Conservation (phyloP, 345 rosid species). For the Dovyalis caffra region DNA sequence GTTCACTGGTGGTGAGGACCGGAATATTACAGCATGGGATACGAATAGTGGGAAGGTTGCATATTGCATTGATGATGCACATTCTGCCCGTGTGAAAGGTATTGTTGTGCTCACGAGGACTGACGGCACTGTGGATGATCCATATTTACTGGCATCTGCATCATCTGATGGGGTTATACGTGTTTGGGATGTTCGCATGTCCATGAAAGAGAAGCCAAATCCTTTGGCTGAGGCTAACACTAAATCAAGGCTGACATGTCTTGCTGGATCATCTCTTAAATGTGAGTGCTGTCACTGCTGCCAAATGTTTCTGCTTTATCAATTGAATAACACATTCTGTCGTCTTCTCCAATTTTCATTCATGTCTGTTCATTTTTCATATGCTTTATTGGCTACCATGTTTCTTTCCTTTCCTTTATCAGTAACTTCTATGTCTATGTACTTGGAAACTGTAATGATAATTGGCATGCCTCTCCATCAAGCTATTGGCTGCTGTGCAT, state of each 20-base stretch:
- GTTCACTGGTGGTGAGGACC: constrained; percentile 86
- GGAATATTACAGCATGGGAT: constrained; percentile 87
- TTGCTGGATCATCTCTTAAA: constrained; percentile 53
- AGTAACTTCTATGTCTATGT: neutral
- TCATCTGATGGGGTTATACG: constrained; percentile 90
- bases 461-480: neutral
- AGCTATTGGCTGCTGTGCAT: neutral
- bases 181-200: constrained; percentile 91
- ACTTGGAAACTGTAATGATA: neutral
- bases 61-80: constrained; percentile 71
- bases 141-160: constrained; percentile 74
- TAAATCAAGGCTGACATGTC: constrained; percentile 89
- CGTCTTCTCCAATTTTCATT: neutral
- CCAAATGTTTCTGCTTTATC: neutral
- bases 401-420: neutral
- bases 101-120: constrained; percentile 61
- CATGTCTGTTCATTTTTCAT: neutral
- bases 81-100: constrained; percentile 84
- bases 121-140: constrained; percentile 50
- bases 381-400: neutral
- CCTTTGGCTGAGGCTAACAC: constrained; percentile 81
- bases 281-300: constrained; percentile 11
- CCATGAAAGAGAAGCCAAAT: constrained; percentile 54
- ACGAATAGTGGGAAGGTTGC: constrained; percentile 75
- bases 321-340: neutral